phyloP scores from a whole-genome alignment of 2,329 filamentous ascomycete species.

The Fusarium concolor region DNA sequence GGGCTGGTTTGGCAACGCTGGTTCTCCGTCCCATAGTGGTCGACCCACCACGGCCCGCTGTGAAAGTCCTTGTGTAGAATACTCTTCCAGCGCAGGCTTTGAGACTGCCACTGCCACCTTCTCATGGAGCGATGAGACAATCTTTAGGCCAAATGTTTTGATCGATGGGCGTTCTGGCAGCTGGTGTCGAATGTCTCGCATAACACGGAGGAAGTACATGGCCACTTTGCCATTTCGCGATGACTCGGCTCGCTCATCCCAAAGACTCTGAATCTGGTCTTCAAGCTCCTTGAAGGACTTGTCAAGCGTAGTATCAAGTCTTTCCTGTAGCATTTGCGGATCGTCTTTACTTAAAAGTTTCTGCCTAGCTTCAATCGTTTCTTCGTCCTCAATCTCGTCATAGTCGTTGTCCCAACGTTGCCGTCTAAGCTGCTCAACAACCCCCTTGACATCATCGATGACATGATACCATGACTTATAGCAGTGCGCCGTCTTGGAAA shows the following conservation, averaged over 20 bases:
- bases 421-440: conserved; percentile 73
- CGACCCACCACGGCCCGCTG: conserved; percentile 67
- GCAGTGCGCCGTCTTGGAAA: conserved; percentile 69
- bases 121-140: conserved; percentile 73
- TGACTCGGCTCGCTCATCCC: conserved; percentile 59
- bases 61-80: conserved; percentile 57
- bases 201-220: conserved; percentile 77
- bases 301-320: conserved; percentile 66
- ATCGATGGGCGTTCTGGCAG: conserved; percentile 66
- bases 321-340: conserved; percentile 70
- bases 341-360: conserved; percentile 78
- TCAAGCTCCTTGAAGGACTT: conserved; percentile 70
- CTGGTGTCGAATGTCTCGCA: conserved; percentile 78
- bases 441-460: conserved; percentile 72
- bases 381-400: conserved; percentile 79
- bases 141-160: conserved; percentile 67
- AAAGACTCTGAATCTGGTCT: conserved; percentile 63
- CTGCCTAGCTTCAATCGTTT: conserved; percentile 74
- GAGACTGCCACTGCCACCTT: conserved; percentile 68
- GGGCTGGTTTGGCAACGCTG: conserved; percentile 80
- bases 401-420: conserved; percentile 82
- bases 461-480: conserved; percentile 81
- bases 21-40: conserved; percentile 83
- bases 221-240: conserved; percentile 64
- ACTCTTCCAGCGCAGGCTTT: conserved; percentile 60